Percentiles rank a stretch among this genome's conserved stretches.
These are phyloP conservation scores for Umbelopsis ramanniana DNA, from an alignment of 192 early-diverging fungal species.

Conservation along the genomic window DNA sequence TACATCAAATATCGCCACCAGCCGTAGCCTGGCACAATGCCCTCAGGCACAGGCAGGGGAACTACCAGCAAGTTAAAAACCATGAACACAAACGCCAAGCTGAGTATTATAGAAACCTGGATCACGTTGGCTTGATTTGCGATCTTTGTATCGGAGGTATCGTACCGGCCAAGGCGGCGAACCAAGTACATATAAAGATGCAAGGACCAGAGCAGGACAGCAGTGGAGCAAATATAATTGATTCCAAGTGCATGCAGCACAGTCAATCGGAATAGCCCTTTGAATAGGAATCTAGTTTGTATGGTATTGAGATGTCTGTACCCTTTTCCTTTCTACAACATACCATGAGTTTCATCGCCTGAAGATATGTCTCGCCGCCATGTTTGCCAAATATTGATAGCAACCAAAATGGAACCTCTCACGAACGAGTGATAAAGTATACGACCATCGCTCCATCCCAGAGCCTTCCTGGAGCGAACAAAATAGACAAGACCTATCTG, in stretches of 20 bases:
- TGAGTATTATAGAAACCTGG: background rate
- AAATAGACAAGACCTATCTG: constrained; percentile 16
- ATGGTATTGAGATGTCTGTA: too few relatives aligned
- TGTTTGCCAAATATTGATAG: constrained; percentile 6
- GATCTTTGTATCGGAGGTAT: too few relatives aligned
- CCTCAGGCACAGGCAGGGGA: background rate
- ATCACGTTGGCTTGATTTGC: background rate
- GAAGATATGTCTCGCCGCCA: background rate
- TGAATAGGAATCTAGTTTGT: background rate
- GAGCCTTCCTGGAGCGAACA: constrained; percentile 11
- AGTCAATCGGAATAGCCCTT: background rate
- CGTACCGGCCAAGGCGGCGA: background rate
- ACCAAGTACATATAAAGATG: background rate
- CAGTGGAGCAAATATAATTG: constrained; percentile 15
- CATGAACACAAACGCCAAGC: background rate
- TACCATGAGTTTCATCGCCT: background rate
- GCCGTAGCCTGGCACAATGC: constrained; percentile 5
- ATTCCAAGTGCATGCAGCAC: constrained; percentile 1
- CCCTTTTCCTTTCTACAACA: background rate
- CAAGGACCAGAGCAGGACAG: background rate
- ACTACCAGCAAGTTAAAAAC: background rate
- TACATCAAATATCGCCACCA: constrained; percentile 21
- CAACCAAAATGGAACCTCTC: background rate
- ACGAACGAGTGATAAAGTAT: background rate
- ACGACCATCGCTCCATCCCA: constrained; percentile 5